phyloP scores from a whole-genome alignment of 148 eudicot species.

The Nepenthes gracilis region DNA sequence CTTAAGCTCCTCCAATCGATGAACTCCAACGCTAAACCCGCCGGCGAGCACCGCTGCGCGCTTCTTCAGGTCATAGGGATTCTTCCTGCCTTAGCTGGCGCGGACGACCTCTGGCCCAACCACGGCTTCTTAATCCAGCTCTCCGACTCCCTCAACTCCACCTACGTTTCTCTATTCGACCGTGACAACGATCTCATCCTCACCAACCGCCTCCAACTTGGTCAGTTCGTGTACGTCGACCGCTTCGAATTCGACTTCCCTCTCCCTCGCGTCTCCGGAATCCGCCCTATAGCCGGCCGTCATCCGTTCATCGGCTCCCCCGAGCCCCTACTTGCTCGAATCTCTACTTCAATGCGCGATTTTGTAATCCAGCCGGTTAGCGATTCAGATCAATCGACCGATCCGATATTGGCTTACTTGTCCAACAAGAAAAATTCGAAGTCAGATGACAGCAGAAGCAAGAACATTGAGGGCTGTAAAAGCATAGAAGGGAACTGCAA shows the following conservation, averaged over 20 bases:
- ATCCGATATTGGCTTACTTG: conserved; percentile 34
- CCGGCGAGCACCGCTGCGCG: conserved; percentile 87
- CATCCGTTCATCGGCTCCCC: conserved; percentile 61
- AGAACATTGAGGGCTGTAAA: not conserved
- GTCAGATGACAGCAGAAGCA: conserved; percentile 2
- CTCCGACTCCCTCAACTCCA: conserved; percentile 82
- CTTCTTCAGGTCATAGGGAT: conserved; percentile 83
- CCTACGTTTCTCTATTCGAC: conserved; percentile 66
- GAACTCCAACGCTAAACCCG: conserved; percentile 50
- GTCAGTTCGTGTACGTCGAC: conserved; percentile 80
- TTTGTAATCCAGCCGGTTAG: conserved; percentile 60
- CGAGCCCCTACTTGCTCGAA: conserved; percentile 30
- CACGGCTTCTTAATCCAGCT: conserved; percentile 64
- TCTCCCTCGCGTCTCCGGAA: conserved; percentile 42
- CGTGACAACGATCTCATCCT: conserved; percentile 60
- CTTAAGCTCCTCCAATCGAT: conserved; percentile 83
- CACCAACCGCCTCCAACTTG: conserved; percentile 67
- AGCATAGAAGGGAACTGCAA: conserved; percentile 8
- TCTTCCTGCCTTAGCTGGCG: conserved; percentile 43
- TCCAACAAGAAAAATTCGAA: conserved; percentile 7
- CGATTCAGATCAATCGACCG: conserved; percentile 32
- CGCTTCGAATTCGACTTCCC: conserved; percentile 36
- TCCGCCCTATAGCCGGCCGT: conserved; percentile 65
- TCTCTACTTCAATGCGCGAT: conserved; percentile 28
- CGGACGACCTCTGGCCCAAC: conserved; percentile 51